Percentiles rank a stretch among this genome's conserved stretches.
phyloP scores from a whole-genome alignment of 78 protist species.

The Chrysochromulina parva region DNA sequence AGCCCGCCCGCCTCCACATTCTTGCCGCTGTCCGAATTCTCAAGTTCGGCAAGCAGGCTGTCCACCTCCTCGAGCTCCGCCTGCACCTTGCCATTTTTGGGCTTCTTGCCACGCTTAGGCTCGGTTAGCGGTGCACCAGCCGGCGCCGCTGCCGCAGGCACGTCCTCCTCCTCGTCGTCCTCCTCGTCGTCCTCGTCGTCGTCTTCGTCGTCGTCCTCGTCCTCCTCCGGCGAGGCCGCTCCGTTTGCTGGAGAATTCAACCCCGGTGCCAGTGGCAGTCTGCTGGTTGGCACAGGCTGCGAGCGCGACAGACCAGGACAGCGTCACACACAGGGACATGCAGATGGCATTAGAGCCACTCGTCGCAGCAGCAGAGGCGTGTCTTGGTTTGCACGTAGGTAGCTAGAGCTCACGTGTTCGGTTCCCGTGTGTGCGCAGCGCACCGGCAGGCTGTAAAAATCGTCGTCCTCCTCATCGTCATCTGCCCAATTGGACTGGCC shows the following conservation, averaged over 20 bases:
- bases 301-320: not conserved
- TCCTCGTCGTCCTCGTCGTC: not conserved
- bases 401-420: no score
- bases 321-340: no score
- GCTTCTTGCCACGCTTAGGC: not conserved
- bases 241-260: not conserved
- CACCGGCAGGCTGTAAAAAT: not conserved
- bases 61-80: not conserved
- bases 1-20: not conserved
- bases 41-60: not conserved
- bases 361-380: no score
- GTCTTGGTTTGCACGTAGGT: no score
- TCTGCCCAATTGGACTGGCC: not conserved
- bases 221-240: not conserved
- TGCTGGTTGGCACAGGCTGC: not conserved
- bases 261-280: not conserved
- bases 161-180: not conserved
- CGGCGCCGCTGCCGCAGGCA: not conserved
- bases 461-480: not conserved
- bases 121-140: not conserved
- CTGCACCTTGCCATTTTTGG: not conserved
- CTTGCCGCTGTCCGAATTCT: not conserved
- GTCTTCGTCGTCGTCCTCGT: not conserved
- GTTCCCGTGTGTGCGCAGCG: no score
- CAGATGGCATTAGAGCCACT: no score